phyloP scores from a whole-genome alignment of 2,329 filamentous ascomycete species.

The Epichloe sp. region DNA sequence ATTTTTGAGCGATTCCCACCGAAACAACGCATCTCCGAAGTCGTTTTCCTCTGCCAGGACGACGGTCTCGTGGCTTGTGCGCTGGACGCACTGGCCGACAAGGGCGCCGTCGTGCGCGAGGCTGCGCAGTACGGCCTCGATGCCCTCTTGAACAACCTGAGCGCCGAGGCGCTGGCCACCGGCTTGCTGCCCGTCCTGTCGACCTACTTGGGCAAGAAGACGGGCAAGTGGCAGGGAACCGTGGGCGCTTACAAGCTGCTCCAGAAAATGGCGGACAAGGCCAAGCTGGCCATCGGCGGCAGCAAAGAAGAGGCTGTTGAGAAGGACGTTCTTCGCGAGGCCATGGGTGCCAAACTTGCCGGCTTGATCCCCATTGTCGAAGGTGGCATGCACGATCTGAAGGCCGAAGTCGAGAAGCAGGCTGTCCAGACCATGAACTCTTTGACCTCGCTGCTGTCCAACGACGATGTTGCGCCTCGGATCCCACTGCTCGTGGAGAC shows the following conservation, averaged over 20 bases:
- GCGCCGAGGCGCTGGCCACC: constrained; percentile 68
- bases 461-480: constrained; percentile 88
- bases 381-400: constrained; percentile 90
- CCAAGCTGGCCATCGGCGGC: constrained; percentile 65
- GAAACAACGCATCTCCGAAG: constrained; percentile 65
- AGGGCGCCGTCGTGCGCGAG: constrained; percentile 77
- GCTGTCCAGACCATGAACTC: constrained; percentile 86
- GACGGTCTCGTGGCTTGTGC: constrained; percentile 58
- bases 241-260: constrained; percentile 76
- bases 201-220: constrained; percentile 66
- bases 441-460: constrained; percentile 78
- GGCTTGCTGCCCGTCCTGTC: constrained; percentile 67
- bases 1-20: constrained; percentile 81
- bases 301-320: constrained; percentile 73
- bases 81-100: constrained; percentile 80
- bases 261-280: constrained; percentile 85
- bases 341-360: constrained; percentile 81
- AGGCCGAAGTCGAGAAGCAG: constrained; percentile 77
- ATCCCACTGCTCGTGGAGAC: constrained; percentile 87
- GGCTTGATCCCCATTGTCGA: constrained; percentile 84
- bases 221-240: constrained; percentile 94
- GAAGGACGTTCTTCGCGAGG: constrained; percentile 80
- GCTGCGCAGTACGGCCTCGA: constrained; percentile 91
- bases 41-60: constrained; percentile 71
- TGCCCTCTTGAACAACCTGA: constrained; percentile 67